Evolutionary conservation across 192 early-diverging fungal species (phyloP).

Genomic region (Piromyces finnis): DNA sequence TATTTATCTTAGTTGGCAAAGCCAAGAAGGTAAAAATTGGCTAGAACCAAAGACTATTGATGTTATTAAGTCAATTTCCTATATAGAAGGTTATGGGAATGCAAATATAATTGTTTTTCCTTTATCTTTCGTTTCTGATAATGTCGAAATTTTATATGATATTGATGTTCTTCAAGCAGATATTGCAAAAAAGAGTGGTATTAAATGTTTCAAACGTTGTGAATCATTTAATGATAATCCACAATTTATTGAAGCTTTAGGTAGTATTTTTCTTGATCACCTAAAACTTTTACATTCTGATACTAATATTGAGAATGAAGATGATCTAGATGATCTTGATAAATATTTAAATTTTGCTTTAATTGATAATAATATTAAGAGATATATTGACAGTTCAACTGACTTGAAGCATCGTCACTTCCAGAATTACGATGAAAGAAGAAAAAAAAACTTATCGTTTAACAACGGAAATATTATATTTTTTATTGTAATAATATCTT

Average conservation of each 20-base stretch:
- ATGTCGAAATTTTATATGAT: conserved; percentile 94
- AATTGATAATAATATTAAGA: background rate
- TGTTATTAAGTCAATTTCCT: conserved; percentile 39
- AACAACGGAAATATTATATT: too few species aligned
- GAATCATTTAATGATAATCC: conserved; percentile 88
- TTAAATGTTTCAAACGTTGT: conserved; percentile 74
- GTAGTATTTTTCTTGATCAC: background rate
- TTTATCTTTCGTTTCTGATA: conserved; percentile 89
- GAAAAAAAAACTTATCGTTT: too few species aligned
- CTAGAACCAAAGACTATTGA: conserved; percentile 72
- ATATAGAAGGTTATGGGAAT: conserved; percentile 23
- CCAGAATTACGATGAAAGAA: background rate
- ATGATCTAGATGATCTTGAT: background rate
- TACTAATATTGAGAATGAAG: background rate
- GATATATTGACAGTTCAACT: background rate
- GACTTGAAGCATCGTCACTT: background rate
- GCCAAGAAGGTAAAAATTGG: conserved; percentile 81
- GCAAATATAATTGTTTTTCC: conserved; percentile 75
- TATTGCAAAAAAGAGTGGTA: conserved; percentile 19
- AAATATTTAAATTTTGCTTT: background rate
- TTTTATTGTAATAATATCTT: too few species aligned
- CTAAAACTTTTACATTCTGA: background rate
- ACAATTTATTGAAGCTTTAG: conserved; percentile 62
- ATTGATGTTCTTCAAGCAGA: conserved; percentile 41
- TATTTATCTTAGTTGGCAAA: conserved; percentile 87